Evolutionary conservation across 805 yeast species (phyloP).

Genomic region (Wickerhamiella spandovensis): DNA sequence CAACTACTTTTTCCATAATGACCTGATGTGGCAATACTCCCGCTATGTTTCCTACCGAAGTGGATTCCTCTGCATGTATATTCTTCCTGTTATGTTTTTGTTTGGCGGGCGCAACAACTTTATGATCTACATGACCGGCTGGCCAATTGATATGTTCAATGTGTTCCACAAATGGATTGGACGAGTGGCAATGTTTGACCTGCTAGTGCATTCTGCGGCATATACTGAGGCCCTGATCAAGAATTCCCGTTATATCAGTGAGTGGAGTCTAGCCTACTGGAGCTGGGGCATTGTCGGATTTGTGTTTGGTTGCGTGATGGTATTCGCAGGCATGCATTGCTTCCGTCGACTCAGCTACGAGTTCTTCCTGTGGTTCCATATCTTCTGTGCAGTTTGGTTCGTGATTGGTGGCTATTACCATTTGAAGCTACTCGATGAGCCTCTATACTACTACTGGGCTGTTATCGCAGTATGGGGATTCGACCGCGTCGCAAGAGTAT

Average conservation of each 20-base stretch:
- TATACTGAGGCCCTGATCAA: conserved; percentile 31
- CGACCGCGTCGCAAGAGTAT: conserved; percentile 46
- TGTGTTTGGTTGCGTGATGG: conserved; percentile 29
- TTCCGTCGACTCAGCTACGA: conserved; percentile 46
- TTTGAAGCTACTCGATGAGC: conserved; percentile 30
- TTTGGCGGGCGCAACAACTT: conserved; percentile 62
- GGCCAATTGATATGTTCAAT: conserved; percentile 41
- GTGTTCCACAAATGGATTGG: conserved; percentile 52
- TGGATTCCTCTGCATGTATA: conserved; percentile 9
- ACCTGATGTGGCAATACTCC: neutral
- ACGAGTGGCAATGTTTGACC: conserved; percentile 33
- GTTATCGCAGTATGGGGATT: conserved; percentile 53
- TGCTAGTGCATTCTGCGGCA: conserved; percentile 40
- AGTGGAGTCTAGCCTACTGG: conserved; percentile 10
- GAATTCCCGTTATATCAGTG: conserved; percentile 28
- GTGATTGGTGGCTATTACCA: conserved; percentile 48
- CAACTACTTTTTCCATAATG: neutral
- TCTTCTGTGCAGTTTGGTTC: conserved; percentile 39
- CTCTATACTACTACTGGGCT: conserved; percentile 37
- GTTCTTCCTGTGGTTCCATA: conserved; percentile 40
- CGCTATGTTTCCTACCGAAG: conserved; percentile 3
- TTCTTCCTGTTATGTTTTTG: conserved; percentile 41
- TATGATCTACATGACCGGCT: conserved; percentile 41
- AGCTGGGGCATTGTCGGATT: conserved; percentile 34
- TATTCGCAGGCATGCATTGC: conserved; percentile 37